A percentile compares a stretch with the other conserved stretches of the same genome.
Evolutionary conservation across 1,284 basidiomycete species (phyloP).

Genomic region (Mycena citricolor): DNA sequence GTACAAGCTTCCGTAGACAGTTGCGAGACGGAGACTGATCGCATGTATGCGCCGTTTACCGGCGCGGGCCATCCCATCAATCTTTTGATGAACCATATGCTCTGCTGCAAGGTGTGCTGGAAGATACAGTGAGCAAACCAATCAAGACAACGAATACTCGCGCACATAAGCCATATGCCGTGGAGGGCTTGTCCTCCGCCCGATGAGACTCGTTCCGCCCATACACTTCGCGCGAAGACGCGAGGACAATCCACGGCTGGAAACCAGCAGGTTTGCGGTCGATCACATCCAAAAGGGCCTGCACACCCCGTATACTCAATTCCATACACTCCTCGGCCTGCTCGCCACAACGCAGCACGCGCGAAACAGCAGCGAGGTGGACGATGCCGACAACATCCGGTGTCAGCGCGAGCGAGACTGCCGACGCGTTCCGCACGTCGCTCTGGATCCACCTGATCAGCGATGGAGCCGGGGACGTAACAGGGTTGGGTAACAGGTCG

Average conservation of each 20-base stretch:
- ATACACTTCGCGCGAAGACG: conserved; percentile 2
- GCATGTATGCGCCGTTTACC: neutral
- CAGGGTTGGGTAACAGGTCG: neutral
- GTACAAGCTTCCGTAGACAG: conserved; percentile 6
- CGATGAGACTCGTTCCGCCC: neutral
- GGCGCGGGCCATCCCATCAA: neutral
- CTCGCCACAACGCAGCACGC: neutral
- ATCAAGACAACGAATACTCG: neutral
- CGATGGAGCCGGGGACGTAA: neutral
- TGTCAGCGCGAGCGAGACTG: conserved; percentile 3
- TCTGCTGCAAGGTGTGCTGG: conserved; percentile 5
- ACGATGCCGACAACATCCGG: conserved; percentile 6
- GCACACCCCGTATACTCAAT: conserved; percentile 2
- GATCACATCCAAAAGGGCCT: neutral
- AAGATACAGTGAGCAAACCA: neutral
- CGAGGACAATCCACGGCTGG: conserved; percentile 5
- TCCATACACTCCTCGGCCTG: conserved; percentile 6
- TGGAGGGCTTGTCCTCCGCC: neutral
- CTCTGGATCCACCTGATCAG: neutral
- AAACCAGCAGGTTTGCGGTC: neutral
- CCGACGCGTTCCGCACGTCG: conserved; percentile 9
- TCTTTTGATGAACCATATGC: neutral
- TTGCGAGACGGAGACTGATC: conserved; percentile 1
- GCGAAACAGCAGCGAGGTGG: conserved; percentile 9
- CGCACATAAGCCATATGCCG: conserved; percentile 5